Conservation (phyloP, 2,329 filamentous ascomycete genomes). For the Capronia coronata region DNA sequence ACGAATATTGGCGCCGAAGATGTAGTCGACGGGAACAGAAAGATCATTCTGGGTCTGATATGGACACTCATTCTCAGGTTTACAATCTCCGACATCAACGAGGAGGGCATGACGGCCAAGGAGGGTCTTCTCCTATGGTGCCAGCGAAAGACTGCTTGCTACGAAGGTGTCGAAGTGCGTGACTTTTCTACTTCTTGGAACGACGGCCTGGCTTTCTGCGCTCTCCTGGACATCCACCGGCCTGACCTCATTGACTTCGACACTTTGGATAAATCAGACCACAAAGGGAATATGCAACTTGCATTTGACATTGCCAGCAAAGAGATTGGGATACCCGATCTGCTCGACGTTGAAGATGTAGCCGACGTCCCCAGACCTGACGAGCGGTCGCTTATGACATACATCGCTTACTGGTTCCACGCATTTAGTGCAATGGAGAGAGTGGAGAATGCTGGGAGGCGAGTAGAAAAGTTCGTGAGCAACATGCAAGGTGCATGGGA, state of each 20-base stretch:
- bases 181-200: conserved; percentile 98
- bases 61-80: conserved; percentile 98
- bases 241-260: conserved; percentile 98
- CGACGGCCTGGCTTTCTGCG: conserved; percentile 92
- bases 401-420: conserved; percentile 99
- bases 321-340: conserved; percentile 92
- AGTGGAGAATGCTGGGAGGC: conserved; percentile 90
- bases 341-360: conserved; percentile 96
- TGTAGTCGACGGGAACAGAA: conserved; percentile 94
- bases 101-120: conserved; percentile 95
- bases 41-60: conserved; percentile 94
- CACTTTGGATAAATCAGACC: conserved; percentile 84
- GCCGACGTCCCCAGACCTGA: conserved; percentile 94
- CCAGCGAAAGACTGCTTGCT: conserved; percentile 96
- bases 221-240: conserved; percentile 89
- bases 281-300: conserved; percentile 93
- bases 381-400: conserved; percentile 96
- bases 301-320: conserved; percentile 94
- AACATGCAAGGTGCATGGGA: conserved; percentile 99
- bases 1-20: conserved; percentile 98
- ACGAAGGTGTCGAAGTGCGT: conserved; percentile 89
- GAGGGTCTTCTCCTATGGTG: conserved; percentile 94
- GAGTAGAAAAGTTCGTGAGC: conserved; percentile 96
- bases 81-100: conserved; percentile 97
- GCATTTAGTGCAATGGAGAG: conserved; percentile 98